These are phyloP conservation scores for Talaromyces sp. DNA, from an alignment of 2,329 filamentous ascomycete genomes.

Conservation along the genomic window DNA sequence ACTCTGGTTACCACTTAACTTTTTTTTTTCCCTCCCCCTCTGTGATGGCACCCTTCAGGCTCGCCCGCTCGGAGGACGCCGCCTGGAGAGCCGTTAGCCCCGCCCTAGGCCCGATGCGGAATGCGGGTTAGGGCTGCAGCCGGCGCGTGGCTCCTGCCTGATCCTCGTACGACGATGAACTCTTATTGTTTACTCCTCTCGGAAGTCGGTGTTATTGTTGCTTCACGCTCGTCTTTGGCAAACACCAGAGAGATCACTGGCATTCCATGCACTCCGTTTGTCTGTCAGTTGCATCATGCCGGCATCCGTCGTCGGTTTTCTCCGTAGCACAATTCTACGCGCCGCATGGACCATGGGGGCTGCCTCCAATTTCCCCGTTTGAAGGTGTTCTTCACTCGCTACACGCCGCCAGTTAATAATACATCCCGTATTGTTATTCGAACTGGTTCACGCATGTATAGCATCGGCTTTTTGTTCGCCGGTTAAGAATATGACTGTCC, in stretches of 20 bases:
- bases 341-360: background rate
- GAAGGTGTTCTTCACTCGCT: background rate
- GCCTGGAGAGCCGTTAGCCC: background rate
- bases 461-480: background rate
- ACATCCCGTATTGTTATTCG: background rate
- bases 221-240: background rate
- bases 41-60: background rate
- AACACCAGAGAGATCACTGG: background rate
- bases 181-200: background rate
- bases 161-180: background rate
- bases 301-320: background rate
- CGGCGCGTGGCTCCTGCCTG: background rate
- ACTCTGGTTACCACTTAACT: background rate
- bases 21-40: background rate
- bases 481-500: background rate
- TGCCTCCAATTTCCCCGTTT: background rate
- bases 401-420: background rate
- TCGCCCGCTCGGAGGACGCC: background rate
- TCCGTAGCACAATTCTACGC: background rate
- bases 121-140: background rate
- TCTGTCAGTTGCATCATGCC: background rate
- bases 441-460: background rate
- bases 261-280: background rate
- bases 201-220: background rate
- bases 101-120: background rate